Conservation (phyloP, 495 filamentous ascomycete species). For the Hypoxylon lienhwacheense region DNA sequence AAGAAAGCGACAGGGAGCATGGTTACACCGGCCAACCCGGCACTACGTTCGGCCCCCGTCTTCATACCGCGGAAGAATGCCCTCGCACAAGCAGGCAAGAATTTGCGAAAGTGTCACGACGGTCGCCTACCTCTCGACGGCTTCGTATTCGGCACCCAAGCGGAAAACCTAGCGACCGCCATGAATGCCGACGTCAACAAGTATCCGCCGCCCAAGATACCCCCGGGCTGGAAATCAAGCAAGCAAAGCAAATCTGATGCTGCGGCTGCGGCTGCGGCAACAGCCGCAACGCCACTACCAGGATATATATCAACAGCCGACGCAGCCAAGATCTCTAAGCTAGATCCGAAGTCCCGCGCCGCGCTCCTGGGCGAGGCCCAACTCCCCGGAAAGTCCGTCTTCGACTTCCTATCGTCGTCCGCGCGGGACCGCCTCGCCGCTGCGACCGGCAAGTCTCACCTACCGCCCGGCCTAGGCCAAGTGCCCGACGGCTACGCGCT, state of each 20-base stretch:
- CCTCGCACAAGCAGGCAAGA: constrained; percentile 56
- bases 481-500: constrained; percentile 64
- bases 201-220: constrained; percentile 75
- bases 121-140: constrained; percentile 83
- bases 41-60: constrained; percentile 67
- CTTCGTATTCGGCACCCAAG: constrained; percentile 69
- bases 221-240: constrained; percentile 73
- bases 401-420: constrained; percentile 85
- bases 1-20: constrained; percentile 60
- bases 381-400: constrained; percentile 90
- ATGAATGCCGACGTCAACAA: constrained; percentile 62
- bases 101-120: constrained; percentile 82
- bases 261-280: too few relatives aligned
- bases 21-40: constrained; percentile 60
- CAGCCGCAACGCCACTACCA: constrained; percentile 12
- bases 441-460: constrained; percentile 71
- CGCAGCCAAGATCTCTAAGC: constrained; percentile 70
- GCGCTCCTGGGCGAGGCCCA: constrained; percentile 78
- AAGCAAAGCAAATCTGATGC: constrained; percentile 51
- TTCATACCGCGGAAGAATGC: constrained; percentile 77
- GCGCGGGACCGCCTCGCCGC: constrained; percentile 75
- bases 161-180: constrained; percentile 55
- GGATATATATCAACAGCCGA: constrained; percentile 71
- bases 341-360: constrained; percentile 79
- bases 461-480: constrained; percentile 78